phyloP scores from a whole-genome alignment of 1,139 yeast species.

The Debaryomycetaceae sp. region DNA sequence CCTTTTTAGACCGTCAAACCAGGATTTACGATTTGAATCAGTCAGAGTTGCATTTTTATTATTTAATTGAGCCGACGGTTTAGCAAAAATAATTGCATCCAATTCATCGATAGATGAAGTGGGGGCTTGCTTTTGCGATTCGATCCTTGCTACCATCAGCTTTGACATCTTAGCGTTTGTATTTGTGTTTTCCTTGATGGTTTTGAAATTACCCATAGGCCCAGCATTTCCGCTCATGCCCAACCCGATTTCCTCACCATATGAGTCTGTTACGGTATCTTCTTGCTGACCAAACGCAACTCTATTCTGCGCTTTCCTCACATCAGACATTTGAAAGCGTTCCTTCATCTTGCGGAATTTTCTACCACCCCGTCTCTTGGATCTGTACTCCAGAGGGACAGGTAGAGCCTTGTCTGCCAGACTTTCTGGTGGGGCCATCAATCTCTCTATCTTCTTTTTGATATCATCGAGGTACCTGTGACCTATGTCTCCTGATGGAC shows the following conservation, averaged over 20 bases:
- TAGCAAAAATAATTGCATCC: background rate
- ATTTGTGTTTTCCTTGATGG: slow-evolving; percentile 35
- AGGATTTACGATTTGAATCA: slow-evolving; percentile 1
- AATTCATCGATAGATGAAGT: slow-evolving; percentile 10
- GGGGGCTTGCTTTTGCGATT: slow-evolving; percentile 10
- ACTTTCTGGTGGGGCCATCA: slow-evolving; percentile 75
- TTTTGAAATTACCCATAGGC: slow-evolving; percentile 26
- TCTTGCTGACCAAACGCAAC: slow-evolving; percentile 79
- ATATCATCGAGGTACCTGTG: slow-evolving; percentile 57
- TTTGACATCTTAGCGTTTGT: slow-evolving; percentile 55
- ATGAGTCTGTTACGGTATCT: slow-evolving; percentile 56
- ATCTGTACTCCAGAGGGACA: slow-evolving; percentile 70
- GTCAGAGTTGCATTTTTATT: slow-evolving; percentile 2
- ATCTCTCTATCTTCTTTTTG: slow-evolving; percentile 59
- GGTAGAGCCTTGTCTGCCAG: slow-evolving; percentile 75
- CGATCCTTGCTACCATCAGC: slow-evolving; percentile 45
- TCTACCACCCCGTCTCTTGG: slow-evolving; percentile 86
- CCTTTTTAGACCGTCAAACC: slow-evolving; percentile 22
- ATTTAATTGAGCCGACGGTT: background rate
- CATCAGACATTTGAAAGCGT: slow-evolving; percentile 74
- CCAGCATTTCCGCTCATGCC: slow-evolving; percentile 58
- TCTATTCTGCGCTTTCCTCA: slow-evolving; percentile 79
- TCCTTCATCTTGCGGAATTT: slow-evolving; percentile 77
- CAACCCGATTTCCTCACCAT: slow-evolving; percentile 78
- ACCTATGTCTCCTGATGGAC: slow-evolving; percentile 57